Percentiles rank a stretch among this genome's conserved stretches.
Evolutionary conservation across 192 early-diverging fungal species (phyloP).

Genomic region (Dissophora ornata): DNA sequence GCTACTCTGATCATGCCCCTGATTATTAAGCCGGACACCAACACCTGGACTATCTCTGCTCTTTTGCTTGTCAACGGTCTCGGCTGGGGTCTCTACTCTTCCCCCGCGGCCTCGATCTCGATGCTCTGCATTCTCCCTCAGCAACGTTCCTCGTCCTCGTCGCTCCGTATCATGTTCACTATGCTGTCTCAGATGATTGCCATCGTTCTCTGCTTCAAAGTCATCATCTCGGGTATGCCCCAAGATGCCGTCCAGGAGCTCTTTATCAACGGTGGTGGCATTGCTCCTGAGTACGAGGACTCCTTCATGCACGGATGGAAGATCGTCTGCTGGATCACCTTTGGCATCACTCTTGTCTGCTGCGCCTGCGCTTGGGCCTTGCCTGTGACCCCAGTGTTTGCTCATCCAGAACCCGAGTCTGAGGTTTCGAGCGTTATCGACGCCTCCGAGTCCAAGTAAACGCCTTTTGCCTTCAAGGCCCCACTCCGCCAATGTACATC

Average conservation of each 20-base stretch:
- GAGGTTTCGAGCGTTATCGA: conserved; percentile 1
- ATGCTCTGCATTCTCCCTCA: conserved; percentile 50
- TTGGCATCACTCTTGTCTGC: conserved; percentile 45
- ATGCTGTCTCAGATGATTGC: conserved; percentile 54
- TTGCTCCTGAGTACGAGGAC: conserved; percentile 29
- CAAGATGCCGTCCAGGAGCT: conserved; percentile 42
- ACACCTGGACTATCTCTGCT: conserved; percentile 43
- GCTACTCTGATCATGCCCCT: conserved; percentile 48
- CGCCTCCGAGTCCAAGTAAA: too few species aligned
- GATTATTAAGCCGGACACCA: conserved; percentile 47
- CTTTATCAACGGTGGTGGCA: conserved; percentile 48
- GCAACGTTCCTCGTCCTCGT: conserved; percentile 47
- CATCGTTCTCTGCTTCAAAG: conserved; percentile 52
- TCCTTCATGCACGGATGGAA: conserved; percentile 49
- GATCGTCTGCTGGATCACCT: conserved; percentile 47
- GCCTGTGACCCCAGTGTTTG: conserved; percentile 33
- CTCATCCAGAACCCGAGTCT: conserved; percentile 8
- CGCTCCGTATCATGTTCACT: conserved; percentile 53
- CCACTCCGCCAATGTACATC: too few species aligned
- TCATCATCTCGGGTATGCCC: conserved; percentile 49
- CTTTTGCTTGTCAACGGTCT: conserved; percentile 44
- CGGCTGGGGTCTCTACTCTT: conserved; percentile 54
- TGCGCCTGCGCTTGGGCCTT: conserved; percentile 29
- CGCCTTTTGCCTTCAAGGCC: too few species aligned
- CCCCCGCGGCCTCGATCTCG: conserved; percentile 46